A percentile compares a stretch with the other conserved stretches of the same genome.
These are phyloP conservation scores for Pseudogymnoascus sp. DNA, from an alignment of 2,329 filamentous ascomycete species.

Conservation along the genomic window DNA sequence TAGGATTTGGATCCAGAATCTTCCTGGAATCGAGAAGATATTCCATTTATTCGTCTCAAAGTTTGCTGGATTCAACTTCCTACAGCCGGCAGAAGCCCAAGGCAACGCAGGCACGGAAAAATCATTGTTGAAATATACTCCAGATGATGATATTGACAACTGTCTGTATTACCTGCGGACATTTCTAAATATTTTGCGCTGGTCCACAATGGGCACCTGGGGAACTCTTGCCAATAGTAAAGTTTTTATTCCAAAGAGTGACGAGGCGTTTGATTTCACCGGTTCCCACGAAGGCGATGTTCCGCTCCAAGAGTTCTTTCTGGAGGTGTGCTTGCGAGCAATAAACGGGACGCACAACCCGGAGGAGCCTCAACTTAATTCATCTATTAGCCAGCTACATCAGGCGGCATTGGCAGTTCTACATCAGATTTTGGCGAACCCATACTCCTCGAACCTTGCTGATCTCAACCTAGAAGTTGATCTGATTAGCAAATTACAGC, in stretches of 20 bases:
- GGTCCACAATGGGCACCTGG: slow-evolving; percentile 63
- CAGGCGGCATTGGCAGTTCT: slow-evolving; percentile 62
- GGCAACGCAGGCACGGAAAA: background rate
- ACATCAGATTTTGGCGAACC: slow-evolving; percentile 59
- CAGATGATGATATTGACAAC: slow-evolving; percentile 63
- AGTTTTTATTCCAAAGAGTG: slow-evolving; percentile 39
- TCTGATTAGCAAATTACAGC: slow-evolving; percentile 60
- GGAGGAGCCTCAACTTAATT: slow-evolving; percentile 31
- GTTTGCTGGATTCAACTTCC: slow-evolving; percentile 46
- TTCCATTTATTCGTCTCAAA: slow-evolving; percentile 54
- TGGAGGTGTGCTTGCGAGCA: slow-evolving; percentile 57
- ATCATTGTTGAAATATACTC: slow-evolving; percentile 31
- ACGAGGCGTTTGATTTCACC: slow-evolving; percentile 39
- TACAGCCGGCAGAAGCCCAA: slow-evolving; percentile 30
- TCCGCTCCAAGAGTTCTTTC: slow-evolving; percentile 59
- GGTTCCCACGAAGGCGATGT: slow-evolving; percentile 47
- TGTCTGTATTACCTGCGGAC: slow-evolving; percentile 72
- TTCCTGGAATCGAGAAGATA: slow-evolving; percentile 54
- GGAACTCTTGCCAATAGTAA: slow-evolving; percentile 57
- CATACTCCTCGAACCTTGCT: slow-evolving; percentile 50
- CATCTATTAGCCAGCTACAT: slow-evolving; percentile 58
- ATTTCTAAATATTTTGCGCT: slow-evolving; percentile 62
- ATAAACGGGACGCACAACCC: slow-evolving; percentile 39
- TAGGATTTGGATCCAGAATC: slow-evolving; percentile 69
- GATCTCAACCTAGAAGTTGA: slow-evolving; percentile 60